Evolutionary conservation across 2,329 filamentous ascomycete species (phyloP).

Genomic region (Pseudogymnoascus sp.): DNA sequence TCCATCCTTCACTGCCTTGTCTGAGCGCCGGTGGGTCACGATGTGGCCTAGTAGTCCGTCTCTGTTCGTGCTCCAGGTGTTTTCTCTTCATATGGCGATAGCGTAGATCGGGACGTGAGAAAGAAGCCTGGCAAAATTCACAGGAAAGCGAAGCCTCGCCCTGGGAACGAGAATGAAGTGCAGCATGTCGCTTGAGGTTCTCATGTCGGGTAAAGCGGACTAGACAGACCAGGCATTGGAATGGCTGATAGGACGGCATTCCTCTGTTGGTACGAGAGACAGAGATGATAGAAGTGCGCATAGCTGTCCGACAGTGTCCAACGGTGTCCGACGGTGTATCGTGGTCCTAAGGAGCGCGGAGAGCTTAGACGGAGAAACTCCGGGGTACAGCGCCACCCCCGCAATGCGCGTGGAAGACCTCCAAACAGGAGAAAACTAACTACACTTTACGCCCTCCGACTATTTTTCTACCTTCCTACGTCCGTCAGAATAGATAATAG

Average conservation of each 20-base stretch:
- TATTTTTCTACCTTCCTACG: not conserved
- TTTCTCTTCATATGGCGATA: slow-evolving; percentile 37
- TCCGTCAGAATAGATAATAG: not conserved
- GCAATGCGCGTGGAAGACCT: not conserved
- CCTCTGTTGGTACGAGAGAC: not conserved
- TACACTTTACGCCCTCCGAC: not conserved
- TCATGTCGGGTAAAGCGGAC: slow-evolving; percentile 34
- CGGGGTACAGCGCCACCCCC: not conserved
- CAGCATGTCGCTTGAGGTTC: slow-evolving; percentile 37
- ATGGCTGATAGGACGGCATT: slow-evolving; percentile 28
- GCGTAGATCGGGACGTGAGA: slow-evolving; percentile 35
- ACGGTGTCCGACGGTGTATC: not conserved
- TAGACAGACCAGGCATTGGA: slow-evolving; percentile 34
- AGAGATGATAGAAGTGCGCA: not conserved
- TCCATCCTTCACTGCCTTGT: not conserved
- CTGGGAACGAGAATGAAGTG: slow-evolving; percentile 31
- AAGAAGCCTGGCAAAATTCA: slow-evolving; percentile 32
- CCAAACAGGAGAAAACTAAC: not conserved
- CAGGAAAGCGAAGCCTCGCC: slow-evolving; percentile 29
- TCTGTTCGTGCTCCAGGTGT: slow-evolving; percentile 27
- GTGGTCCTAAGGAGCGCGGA: not conserved
- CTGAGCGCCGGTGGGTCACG: not conserved
- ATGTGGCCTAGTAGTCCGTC: not conserved
- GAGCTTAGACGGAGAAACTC: not conserved
- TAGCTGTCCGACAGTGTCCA: not conserved